Evolutionary conservation across 257 asterid genomes (phyloP).

Genomic region (Solanum sparsipilum): DNA sequence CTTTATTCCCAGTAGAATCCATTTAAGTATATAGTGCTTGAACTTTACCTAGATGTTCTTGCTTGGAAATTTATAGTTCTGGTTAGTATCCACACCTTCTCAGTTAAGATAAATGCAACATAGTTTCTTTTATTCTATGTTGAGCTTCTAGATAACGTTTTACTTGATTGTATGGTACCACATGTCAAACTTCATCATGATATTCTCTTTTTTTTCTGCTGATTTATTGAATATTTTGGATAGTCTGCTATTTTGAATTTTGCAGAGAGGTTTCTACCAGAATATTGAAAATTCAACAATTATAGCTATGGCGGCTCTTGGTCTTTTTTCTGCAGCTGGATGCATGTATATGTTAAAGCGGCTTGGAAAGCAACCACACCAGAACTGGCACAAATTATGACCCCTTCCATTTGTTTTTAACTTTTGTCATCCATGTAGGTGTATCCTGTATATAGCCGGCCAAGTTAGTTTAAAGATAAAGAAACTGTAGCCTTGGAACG

Average conservation of each 20-base stretch:
- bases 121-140: neutral
- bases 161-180: neutral
- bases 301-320: conserved; percentile 36
- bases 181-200: neutral
- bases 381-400: conserved; percentile 48
- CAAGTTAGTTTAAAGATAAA: neutral
- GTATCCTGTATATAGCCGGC: neutral
- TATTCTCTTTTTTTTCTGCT: neutral
- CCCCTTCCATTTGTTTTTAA: neutral
- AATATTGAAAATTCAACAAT: conserved; percentile 53
- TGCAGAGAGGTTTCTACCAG: conserved; percentile 59
- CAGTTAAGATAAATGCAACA: neutral
- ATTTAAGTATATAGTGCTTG: neutral
- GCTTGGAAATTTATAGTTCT: neutral
- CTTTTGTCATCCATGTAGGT: neutral
- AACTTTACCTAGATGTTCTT: neutral
- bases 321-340: conserved; percentile 62
- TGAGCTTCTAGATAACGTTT: neutral
- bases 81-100: neutral
- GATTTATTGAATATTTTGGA: neutral
- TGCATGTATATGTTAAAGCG: conserved; percentile 65
- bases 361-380: conserved; percentile 68
- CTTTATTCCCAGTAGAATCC: neutral
- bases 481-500: neutral
- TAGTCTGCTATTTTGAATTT: neutral